Percentiles rank a stretch among this genome's conserved stretches.
These are phyloP conservation scores for Pseudocercospora eumusae DNA, from an alignment of 2,329 filamentous ascomycete genomes.

Conservation along the genomic window DNA sequence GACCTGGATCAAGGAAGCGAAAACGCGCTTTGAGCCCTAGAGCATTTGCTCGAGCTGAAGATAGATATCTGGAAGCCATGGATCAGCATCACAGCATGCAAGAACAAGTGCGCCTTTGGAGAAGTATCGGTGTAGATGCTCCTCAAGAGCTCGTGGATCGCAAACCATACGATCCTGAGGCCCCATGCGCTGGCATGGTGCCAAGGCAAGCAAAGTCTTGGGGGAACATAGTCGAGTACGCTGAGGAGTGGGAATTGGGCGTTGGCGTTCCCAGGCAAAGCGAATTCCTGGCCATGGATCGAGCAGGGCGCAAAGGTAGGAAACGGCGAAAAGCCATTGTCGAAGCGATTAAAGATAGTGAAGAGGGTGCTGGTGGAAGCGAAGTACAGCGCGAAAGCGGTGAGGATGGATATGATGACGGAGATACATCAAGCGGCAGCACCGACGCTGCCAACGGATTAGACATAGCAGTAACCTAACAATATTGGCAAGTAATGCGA, in stretches of 20 bases:
- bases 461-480: no score
- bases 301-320: background rate
- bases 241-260: background rate
- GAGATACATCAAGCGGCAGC: background rate
- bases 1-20: slow-evolving; percentile 11
- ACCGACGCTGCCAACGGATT: background rate
- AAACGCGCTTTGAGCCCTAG: slow-evolving; percentile 27
- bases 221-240: background rate
- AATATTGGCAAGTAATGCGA: no score
- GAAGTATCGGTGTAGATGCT: slow-evolving; percentile 42
- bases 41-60: slow-evolving; percentile 37
- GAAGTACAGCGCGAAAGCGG: background rate
- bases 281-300: background rate
- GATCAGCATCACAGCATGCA: slow-evolving; percentile 49
- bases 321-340: slow-evolving; percentile 1
- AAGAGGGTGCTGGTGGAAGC: no score
- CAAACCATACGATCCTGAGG: background rate
- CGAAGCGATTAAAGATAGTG: background rate
- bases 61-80: slow-evolving; percentile 50
- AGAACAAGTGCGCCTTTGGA: slow-evolving; percentile 52
- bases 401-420: background rate
- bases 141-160: slow-evolving; percentile 13
- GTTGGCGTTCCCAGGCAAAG: background rate
- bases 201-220: background rate
- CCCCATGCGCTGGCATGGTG: background rate